These are phyloP conservation scores for Suillus spraguei DNA, from an alignment of 768 basidiomycete genomes.

Conservation along the genomic window DNA sequence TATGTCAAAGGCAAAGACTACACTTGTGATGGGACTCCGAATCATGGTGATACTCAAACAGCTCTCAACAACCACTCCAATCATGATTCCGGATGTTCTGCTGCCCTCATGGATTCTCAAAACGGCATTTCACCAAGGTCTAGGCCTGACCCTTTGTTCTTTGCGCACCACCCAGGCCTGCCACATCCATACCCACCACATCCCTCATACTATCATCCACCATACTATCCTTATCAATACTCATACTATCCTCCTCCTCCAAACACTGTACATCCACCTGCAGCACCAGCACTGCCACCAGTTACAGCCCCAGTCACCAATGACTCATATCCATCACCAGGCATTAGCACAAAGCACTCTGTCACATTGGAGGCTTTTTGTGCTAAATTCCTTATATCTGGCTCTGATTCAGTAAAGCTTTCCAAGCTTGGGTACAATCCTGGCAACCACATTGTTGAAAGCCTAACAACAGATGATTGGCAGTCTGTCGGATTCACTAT, in stretches of 20 bases:
- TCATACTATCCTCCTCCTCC: background rate
- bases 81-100: no score
- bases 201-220: background rate
- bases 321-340: background rate
- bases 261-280: background rate
- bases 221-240: slow-evolving; percentile 5
- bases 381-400: background rate
- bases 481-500: background rate
- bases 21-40: no score
- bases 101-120: no score
- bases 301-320: no score
- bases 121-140: background rate
- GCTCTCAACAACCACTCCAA: no score
- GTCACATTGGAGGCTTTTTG: slow-evolving; percentile 1
- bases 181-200: background rate
- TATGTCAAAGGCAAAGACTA: background rate
- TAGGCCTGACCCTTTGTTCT: background rate
- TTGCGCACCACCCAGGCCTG: background rate
- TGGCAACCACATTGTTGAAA: slow-evolving; percentile 6
- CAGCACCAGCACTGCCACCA: background rate
- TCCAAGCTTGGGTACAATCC: slow-evolving; percentile 5
- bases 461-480: background rate
- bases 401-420: slow-evolving; percentile 1
- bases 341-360: background rate
- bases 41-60: no score